A percentile compares a stretch with the other conserved stretches of the same genome.
Evolutionary conservation across 192 early-diverging fungal species (phyloP).

Genomic region (Pilobolus umbonatus): DNA sequence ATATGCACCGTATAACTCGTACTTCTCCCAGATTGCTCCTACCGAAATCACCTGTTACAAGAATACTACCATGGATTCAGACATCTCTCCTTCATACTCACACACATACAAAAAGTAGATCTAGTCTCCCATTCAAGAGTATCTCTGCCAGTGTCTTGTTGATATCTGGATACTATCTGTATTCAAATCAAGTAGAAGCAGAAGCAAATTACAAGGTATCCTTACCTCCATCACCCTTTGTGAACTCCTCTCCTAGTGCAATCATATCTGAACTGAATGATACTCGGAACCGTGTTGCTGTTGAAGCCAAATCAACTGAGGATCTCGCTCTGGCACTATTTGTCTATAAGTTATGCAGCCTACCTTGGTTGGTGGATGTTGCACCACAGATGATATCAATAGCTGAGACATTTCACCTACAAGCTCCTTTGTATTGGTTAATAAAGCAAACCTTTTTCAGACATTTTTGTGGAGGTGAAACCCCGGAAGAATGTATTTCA

Average conservation of each 20-base stretch:
- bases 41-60: no score
- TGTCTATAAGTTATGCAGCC: slow-evolving; percentile 64
- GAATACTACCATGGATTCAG: neutral
- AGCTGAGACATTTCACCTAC: slow-evolving; percentile 47
- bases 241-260: slow-evolving; percentile 7
- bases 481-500: slow-evolving; percentile 70
- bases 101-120: neutral
- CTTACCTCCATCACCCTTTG: neutral
- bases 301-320: slow-evolving; percentile 44
- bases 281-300: slow-evolving; percentile 34
- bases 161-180: slow-evolving; percentile 6
- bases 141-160: slow-evolving; percentile 8
- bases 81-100: neutral
- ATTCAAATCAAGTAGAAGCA: neutral
- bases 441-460: slow-evolving; percentile 87
- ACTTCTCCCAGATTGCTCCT: no score
- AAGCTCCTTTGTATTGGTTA: slow-evolving; percentile 52
- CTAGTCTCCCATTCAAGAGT: slow-evolving; percentile 15
- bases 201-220: slow-evolving; percentile 15
- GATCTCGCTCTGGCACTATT: slow-evolving; percentile 59
- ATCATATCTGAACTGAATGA: slow-evolving; percentile 32
- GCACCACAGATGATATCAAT: slow-evolving; percentile 51
- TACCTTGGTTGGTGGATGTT: slow-evolving; percentile 52
- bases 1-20: no score
- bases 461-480: slow-evolving; percentile 89